Conservation (phyloP, 140 eudicot species). For the Oenanthe javanica region DNA sequence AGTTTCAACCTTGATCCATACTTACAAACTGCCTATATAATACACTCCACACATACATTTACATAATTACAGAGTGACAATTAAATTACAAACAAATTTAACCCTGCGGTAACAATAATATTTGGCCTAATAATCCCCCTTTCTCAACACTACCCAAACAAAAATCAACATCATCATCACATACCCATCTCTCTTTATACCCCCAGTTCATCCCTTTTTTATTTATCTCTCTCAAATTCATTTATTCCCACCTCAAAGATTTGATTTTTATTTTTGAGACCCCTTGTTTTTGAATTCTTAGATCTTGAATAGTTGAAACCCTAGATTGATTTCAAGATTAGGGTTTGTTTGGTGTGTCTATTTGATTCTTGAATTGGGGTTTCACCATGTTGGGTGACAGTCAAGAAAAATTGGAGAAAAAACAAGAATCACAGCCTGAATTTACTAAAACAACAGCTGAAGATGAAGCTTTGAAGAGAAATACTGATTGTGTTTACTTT, state of each 20-base stretch:
- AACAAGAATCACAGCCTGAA: constrained; percentile 9
- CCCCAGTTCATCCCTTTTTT: not conserved
- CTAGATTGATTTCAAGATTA: not conserved
- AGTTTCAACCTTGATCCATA: too few relatives aligned
- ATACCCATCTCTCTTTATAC: not conserved
- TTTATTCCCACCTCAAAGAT: not conserved
- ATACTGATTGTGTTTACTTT: constrained; percentile 60
- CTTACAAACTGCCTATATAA: too few relatives aligned
- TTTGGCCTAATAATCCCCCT: not conserved
- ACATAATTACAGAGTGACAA: not conserved
- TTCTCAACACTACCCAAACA: not conserved
- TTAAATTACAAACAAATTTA: not conserved
- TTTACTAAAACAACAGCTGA: constrained; percentile 19
- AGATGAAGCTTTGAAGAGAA: constrained; percentile 45
- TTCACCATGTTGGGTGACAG: constrained; percentile 22
- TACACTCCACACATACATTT: too few relatives aligned
- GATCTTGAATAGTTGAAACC: constrained; percentile 17
- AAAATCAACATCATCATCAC: not conserved
- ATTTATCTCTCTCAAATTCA: not conserved
- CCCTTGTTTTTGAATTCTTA: constrained; percentile 24
- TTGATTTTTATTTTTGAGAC: not conserved
- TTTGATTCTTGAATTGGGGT: constrained; percentile 10
- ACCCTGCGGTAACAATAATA: not conserved
- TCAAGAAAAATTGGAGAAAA: constrained; percentile 15
- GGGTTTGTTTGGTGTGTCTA: not conserved